Evolutionary conservation across 345 rosid genomes (phyloP), one percentile per base, ranked within the genome.

Genomic region (Eutrema japonicum): DNA sequence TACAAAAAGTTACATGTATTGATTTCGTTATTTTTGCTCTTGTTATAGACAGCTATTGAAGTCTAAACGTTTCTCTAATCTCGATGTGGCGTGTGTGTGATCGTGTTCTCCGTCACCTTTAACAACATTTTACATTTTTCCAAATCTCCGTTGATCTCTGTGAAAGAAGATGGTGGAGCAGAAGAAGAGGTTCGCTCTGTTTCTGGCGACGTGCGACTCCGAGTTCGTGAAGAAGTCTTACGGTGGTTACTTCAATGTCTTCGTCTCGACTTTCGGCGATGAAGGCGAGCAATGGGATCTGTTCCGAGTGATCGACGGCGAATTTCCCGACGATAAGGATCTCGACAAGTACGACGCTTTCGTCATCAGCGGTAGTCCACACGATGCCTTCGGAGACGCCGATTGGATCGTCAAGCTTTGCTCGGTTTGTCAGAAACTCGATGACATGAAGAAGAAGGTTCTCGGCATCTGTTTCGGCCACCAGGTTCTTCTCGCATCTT

Each of bases 381-480:
- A 64, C 65, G 94, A 93, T 50, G 97, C 98, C 29, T 88, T 91
- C 66, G 97, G 81, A 8, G 82, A 85, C 67, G 97, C 90, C 43
- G 62, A 47, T 8, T 94, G 97, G 98, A 85, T 94, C 68, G 75
- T 86, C 73, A 82, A 83, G 81, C 91, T 94, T 30, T 86, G 94
- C 72, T 73, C 80, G 14, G 72, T 94, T 36, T 47, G 85, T 60
- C 85, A 80, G 48, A 85, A 84, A 55, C 77, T 91, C 5, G 88
- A 88, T 71, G 76, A 87, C 72, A 85, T 91, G 98, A 73, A 81
- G 83, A 89, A 89, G 85, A 91, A 89, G 59, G 65, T 93, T 29
- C 89, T 91, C 35, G 96, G 97, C 6, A 83, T 93, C 80, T 93
- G 97, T 85, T 94, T 94, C 60, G 97, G 98, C 55, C 97, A 94